phyloP scores from a whole-genome alignment of 192 early-diverging fungal species.

The Coemansia sp. region DNA sequence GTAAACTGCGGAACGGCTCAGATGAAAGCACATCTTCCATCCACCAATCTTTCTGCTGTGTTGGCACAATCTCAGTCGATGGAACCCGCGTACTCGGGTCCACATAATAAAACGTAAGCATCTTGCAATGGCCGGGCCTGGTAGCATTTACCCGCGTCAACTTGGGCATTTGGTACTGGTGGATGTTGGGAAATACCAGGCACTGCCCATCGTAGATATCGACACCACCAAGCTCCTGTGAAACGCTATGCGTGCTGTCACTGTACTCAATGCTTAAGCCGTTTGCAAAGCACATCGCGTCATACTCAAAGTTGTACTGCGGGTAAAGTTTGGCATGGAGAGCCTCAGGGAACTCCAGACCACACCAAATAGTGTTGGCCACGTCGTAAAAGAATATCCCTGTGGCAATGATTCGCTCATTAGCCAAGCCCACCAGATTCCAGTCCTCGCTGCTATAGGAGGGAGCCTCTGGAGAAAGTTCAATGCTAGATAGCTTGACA shows the following conservation, averaged over 20 bases:
- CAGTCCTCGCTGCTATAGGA: slow-evolving; percentile 50
- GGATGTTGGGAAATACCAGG: slow-evolving; percentile 64
- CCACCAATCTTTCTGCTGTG: slow-evolving; percentile 57
- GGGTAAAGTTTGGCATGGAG: slow-evolving; percentile 42
- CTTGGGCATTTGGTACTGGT: slow-evolving; percentile 60
- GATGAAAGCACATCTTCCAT: neutral
- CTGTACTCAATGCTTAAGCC: slow-evolving; percentile 20
- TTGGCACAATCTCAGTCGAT: slow-evolving; percentile 58
- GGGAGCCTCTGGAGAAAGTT: slow-evolving; percentile 60
- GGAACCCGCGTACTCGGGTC: slow-evolving; percentile 52
- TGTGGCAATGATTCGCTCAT: slow-evolving; percentile 65
- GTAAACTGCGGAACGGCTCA: slow-evolving; percentile 15
- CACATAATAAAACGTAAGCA: slow-evolving; percentile 64
- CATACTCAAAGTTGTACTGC: slow-evolving; percentile 24
- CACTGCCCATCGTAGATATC: slow-evolving; percentile 51
- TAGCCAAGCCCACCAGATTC: slow-evolving; percentile 66
- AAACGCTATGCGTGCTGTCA: slow-evolving; percentile 14
- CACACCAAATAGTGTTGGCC: slow-evolving; percentile 59
- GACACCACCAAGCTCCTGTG: slow-evolving; percentile 41
- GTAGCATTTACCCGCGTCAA: slow-evolving; percentile 55
- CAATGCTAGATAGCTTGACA: slow-evolving; percentile 63
- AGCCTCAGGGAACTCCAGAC: neutral
- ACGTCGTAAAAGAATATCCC: slow-evolving; percentile 65
- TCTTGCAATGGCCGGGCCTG: slow-evolving; percentile 61
- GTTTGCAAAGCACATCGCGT: neutral